Percentiles rank a stretch among this genome's conserved stretches.
Conservation (phyloP, 1,139 yeast species). For the Schwanniomyces etchellsii region DNA sequence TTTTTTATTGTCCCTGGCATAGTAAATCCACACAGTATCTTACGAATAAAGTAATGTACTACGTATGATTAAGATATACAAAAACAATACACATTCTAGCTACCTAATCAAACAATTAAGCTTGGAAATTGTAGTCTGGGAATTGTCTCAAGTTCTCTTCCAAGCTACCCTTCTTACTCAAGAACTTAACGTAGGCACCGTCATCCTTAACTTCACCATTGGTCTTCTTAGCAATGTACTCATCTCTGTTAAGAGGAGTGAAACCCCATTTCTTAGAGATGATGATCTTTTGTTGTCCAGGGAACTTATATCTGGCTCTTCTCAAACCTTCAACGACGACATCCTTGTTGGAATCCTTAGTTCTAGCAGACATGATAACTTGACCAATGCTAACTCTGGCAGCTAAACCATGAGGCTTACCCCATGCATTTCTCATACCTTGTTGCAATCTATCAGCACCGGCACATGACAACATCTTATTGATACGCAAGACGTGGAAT, state of each 20-base stretch:
- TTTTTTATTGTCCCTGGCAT: too few species aligned
- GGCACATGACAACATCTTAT: slow-evolving; percentile 99
- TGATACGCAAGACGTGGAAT: slow-evolving; percentile 99
- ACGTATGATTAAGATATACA: slow-evolving; percentile 1
- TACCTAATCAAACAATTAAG: slow-evolving; percentile 10
- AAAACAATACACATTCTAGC: not conserved
- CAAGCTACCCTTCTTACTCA: slow-evolving; percentile 93
- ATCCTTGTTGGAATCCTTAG: slow-evolving; percentile 96
- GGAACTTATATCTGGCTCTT: slow-evolving; percentile 99
- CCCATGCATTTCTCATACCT: slow-evolving; percentile 99
- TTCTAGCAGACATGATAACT: slow-evolving; percentile 96
- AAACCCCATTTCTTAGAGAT: slow-evolving; percentile 99
- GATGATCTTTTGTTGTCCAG: slow-evolving; percentile 99
- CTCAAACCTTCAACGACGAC: slow-evolving; percentile 98
- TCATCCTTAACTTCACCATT: slow-evolving; percentile 98
- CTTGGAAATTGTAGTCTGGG: slow-evolving; percentile 81
- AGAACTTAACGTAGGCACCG: slow-evolving; percentile 99
- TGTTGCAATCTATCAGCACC: slow-evolving; percentile 99
- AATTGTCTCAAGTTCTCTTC: slow-evolving; percentile 87
- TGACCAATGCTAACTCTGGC: slow-evolving; percentile 99
- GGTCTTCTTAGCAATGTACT: slow-evolving; percentile 88
- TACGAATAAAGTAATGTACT: not conserved
- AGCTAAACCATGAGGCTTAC: slow-evolving; percentile 99
- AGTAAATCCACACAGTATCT: too few species aligned
- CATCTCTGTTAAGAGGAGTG: slow-evolving; percentile 98